Conservation (phyloP, 352 stramenopile species). For the Phytophthora citrophthora region DNA sequence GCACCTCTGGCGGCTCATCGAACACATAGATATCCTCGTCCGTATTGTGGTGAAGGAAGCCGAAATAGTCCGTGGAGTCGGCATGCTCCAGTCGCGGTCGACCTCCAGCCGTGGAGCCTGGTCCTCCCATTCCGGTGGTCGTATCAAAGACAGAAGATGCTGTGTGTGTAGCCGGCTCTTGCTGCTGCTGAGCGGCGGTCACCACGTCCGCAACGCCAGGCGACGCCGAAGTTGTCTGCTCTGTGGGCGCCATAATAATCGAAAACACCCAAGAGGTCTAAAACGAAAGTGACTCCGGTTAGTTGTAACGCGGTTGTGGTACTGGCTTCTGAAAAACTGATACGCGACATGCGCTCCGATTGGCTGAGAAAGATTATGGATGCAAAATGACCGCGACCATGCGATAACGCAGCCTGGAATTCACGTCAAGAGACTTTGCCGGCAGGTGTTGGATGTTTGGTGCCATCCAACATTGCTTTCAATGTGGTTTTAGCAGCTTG, state of each 20-base stretch:
- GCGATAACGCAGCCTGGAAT: conserved; percentile 5
- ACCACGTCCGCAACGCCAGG: conserved; percentile 30
- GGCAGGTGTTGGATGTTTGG: no score
- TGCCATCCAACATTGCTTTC: no score
- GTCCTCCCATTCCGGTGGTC: conserved; percentile 30
- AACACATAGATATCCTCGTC: conserved; percentile 83
- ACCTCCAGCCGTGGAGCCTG: conserved; percentile 21
- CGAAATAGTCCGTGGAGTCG: conserved; percentile 47
- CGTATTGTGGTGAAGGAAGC: conserved; percentile 58
- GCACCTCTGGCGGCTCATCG: conserved; percentile 65
- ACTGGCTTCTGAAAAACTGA: conserved; percentile 30
- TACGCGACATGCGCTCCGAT: conserved; percentile 12
- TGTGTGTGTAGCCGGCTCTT: conserved; percentile 13
- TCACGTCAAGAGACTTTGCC: no score
- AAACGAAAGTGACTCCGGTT: conserved; percentile 28
- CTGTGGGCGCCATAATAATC: conserved; percentile 31
- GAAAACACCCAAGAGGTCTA: background rate
- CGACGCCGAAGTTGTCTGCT: conserved; percentile 14
- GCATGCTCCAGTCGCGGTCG: conserved; percentile 22
- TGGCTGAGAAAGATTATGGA: conserved; percentile 25
- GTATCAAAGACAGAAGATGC: conserved; percentile 55
- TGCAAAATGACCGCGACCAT: conserved; percentile 22
- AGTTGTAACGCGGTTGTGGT: conserved; percentile 9
- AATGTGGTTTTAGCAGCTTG: no score
- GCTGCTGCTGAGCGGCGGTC: conserved; percentile 17